A percentile compares a stretch with the other conserved stretches of the same genome.
phyloP scores from a whole-genome alignment of 345 rosid genomes.

The Punica granatum region DNA sequence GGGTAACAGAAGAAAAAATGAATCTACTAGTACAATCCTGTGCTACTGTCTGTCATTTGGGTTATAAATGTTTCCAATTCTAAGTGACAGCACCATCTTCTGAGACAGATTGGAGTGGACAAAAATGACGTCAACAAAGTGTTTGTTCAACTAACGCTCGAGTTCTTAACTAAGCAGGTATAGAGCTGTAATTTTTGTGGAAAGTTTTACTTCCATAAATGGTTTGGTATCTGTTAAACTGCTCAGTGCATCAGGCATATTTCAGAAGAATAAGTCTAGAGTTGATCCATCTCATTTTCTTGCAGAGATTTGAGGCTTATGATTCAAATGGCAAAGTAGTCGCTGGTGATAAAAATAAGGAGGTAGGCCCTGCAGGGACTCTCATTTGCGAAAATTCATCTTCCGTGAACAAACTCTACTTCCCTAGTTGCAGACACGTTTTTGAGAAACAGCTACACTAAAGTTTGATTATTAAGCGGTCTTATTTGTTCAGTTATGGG shows the following conservation, averaged over 20 bases:
- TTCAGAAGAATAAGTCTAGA: not conserved
- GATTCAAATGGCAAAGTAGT: slow-evolving; percentile 63
- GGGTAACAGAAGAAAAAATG: not conserved
- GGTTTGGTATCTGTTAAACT: not conserved
- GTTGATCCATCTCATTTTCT: slow-evolving; percentile 2
- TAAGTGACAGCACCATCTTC: not conserved
- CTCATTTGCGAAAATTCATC: not conserved
- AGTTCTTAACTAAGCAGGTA: slow-evolving; percentile 86
- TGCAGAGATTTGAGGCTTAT: slow-evolving; percentile 94
- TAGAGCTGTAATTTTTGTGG: not conserved
- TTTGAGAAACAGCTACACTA: not conserved
- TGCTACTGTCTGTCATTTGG: not conserved
- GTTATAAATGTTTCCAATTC: not conserved
- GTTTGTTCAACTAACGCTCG: slow-evolving; percentile 78
- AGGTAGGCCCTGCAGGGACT: slow-evolving; percentile 33
- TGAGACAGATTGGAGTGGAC: slow-evolving; percentile 76
- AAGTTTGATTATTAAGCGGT: not conserved
- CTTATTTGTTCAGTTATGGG: not conserved
- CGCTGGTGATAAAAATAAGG: slow-evolving; percentile 79
- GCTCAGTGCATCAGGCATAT: not conserved
- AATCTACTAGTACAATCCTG: not conserved
- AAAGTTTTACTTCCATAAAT: not conserved
- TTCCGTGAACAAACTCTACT: not conserved
- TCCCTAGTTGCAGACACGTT: not conserved
- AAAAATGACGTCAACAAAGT: slow-evolving; percentile 57